Base-by-base conservation (phyloP, 371 early-diverging fungal genomes). In the Rhizomucor miehei region DNA sequence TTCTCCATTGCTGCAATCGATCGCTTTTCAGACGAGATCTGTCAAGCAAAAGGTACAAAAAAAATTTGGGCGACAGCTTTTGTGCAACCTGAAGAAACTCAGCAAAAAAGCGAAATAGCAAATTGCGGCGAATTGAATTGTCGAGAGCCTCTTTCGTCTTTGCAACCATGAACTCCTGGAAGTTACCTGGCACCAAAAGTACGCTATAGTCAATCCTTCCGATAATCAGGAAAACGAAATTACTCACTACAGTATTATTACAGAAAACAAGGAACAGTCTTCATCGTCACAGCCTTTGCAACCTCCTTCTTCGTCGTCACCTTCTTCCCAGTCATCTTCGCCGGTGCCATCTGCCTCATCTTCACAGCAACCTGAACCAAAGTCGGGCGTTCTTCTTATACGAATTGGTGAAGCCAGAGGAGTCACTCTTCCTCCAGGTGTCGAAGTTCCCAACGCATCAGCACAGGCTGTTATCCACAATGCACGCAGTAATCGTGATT, bases 401-500 rank as follows among this genome's bases (percentile, higher is more conserved):
- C 55, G 55, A 48, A 47, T 55, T 36, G 45, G 55, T 37, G 55
- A 55, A 29, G 55, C 55, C 19, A 47, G 55, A 39, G 48, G 48
- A 21, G 24, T 55, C 21, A 47, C 55, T 12, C 44, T 55, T 17
- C 55, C 55, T 16, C 48, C 55, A 21, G 55, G 55, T 13, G 48
- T 48, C 35, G 38, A 23, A 17, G 34, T 48, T 3, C 48, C 55
- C 16, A 16, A 6, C 34, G 21, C 16, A 29, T 23, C 48, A 16
- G 16, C 12, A 16, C 41, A 41, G 41, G 16, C 41, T 12, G 6
- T 11, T 16, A 19, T 41, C 16, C 41, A 3, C 4, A 19, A 19
- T 16, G 16, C 20, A 50, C 54, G 56, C 44, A 71, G 68, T 57
- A 85, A 81, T 57, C 82, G 85, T 60, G 88, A 89, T 52, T 86